These are phyloP conservation scores for Hebeloma cylindrosporum DNA, from an alignment of 768 basidiomycete genomes.

Conservation along the genomic window DNA sequence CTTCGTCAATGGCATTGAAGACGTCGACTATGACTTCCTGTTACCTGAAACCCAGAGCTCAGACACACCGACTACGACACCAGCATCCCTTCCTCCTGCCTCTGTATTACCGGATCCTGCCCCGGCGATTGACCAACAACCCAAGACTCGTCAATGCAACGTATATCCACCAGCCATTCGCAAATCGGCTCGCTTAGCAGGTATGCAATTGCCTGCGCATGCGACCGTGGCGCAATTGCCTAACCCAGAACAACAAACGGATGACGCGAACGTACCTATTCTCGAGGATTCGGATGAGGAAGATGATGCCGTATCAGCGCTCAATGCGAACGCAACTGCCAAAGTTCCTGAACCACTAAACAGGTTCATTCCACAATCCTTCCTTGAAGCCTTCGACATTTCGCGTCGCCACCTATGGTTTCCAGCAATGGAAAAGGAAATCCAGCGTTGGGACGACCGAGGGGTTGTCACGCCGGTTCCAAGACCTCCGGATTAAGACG, in stretches of 20 bases:
- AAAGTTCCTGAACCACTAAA: background rate
- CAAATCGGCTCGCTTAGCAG: background rate
- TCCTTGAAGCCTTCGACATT: background rate
- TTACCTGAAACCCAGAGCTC: too few species aligned
- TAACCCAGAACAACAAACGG: too few species aligned
- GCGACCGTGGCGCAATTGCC: too few species aligned
- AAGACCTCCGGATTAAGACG: constrained; percentile 1
- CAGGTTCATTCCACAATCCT: background rate
- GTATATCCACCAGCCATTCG: background rate
- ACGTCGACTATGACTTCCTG: background rate
- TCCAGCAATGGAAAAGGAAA: constrained; percentile 7
- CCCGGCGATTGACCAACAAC: background rate
- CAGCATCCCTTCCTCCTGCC: background rate
- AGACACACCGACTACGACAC: too few species aligned
- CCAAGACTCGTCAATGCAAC: background rate
- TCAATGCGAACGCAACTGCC: background rate
- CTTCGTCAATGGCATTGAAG: background rate
- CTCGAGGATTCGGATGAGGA: too few species aligned
- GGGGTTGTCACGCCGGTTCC: constrained; percentile 5
- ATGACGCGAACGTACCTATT: too few species aligned
- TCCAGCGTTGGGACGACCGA: constrained; percentile 1
- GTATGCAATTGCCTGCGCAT: too few species aligned
- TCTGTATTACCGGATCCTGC: background rate
- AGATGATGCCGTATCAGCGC: too few species aligned
- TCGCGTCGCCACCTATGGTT: constrained; percentile 1